Conservation (phyloP, 371 early-diverging fungal species). For the Mortierella sp. region DNA sequence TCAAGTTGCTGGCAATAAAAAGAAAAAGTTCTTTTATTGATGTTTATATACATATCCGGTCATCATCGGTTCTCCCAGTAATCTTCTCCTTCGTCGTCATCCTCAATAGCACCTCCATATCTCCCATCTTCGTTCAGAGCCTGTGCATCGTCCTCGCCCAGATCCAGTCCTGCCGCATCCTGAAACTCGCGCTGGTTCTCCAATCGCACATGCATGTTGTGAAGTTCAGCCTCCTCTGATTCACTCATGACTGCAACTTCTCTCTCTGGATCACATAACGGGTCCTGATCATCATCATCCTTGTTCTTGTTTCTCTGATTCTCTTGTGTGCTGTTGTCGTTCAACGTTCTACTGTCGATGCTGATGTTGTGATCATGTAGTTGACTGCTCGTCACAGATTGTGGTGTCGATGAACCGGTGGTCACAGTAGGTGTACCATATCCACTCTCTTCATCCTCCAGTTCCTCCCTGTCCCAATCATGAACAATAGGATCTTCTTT, state of each 20-base stretch:
- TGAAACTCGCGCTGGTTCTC: slow-evolving; percentile 54
- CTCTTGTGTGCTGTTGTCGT: neutral
- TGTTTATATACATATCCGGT: neutral
- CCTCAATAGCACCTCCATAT: slow-evolving; percentile 44
- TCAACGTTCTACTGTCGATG: neutral
- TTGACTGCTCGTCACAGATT: slow-evolving; percentile 2
- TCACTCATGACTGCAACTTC: slow-evolving; percentile 43
- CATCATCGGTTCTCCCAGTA: slow-evolving; percentile 49
- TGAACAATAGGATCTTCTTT: slow-evolving; percentile 33
- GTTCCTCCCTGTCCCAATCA: slow-evolving; percentile 53
- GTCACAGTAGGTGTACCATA: neutral
- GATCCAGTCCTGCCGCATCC: slow-evolving; percentile 39
- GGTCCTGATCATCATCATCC: slow-evolving; percentile 20
- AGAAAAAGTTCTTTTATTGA: no score
- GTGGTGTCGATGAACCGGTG: neutral
- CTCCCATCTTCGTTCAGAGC: slow-evolving; percentile 40
- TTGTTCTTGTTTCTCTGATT: neutral
- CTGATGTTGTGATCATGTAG: neutral
- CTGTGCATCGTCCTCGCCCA: slow-evolving; percentile 38
- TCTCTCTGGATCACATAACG: slow-evolving; percentile 38
- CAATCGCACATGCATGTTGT: slow-evolving; percentile 38
- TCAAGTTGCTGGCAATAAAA: neutral
- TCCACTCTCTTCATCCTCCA: slow-evolving; percentile 38
- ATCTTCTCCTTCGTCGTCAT: slow-evolving; percentile 51
- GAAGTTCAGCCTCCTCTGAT: slow-evolving; percentile 33